Percentiles rank a stretch among this genome's conserved stretches.
Conservation (phyloP, 192 early-diverging fungal species). For the Backusella liffmaniae region DNA sequence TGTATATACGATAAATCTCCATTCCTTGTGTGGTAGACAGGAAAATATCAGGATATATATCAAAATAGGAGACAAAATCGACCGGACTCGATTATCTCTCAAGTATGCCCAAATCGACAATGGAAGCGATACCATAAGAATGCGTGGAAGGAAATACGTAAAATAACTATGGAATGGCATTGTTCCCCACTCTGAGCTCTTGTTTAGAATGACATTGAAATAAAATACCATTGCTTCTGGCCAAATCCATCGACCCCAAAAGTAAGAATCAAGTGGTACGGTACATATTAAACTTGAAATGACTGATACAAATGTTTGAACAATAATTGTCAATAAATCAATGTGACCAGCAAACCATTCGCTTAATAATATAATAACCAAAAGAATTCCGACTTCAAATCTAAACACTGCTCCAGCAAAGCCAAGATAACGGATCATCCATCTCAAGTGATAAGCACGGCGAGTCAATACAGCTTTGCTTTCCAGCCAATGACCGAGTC, state of each 20-base stretch:
- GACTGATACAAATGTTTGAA: slow-evolving; percentile 24
- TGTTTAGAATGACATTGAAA: slow-evolving; percentile 74
- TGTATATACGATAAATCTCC: slow-evolving; percentile 88
- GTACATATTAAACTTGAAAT: slow-evolving; percentile 40
- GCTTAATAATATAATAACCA: slow-evolving; percentile 39
- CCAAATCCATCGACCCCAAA: slow-evolving; percentile 73
- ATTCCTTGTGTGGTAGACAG: slow-evolving; percentile 89
- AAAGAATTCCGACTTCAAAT: slow-evolving; percentile 49
- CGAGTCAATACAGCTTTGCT: neutral
- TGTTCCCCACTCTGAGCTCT: slow-evolving; percentile 67
- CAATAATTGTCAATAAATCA: slow-evolving; percentile 15
- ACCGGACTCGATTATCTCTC: slow-evolving; percentile 44
- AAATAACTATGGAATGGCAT: slow-evolving; percentile 77
- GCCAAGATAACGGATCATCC: slow-evolving; percentile 46
- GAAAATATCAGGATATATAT: slow-evolving; percentile 70
- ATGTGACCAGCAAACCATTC: slow-evolving; percentile 32
- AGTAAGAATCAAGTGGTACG: slow-evolving; percentile 67
- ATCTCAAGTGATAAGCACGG: slow-evolving; percentile 25
- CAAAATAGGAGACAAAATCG: slow-evolving; percentile 53
- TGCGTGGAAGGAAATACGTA: slow-evolving; percentile 65
- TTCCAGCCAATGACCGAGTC: slow-evolving; percentile 26
- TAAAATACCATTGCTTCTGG: slow-evolving; percentile 72
- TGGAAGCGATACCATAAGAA: slow-evolving; percentile 71
- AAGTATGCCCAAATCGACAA: slow-evolving; percentile 54
- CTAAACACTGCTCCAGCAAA: slow-evolving; percentile 50